Percentiles rank a stretch among this genome's conserved stretches.
phyloP scores from a whole-genome alignment of 2,329 filamentous ascomycete genomes.

The Ophiostoma sp. region DNA sequence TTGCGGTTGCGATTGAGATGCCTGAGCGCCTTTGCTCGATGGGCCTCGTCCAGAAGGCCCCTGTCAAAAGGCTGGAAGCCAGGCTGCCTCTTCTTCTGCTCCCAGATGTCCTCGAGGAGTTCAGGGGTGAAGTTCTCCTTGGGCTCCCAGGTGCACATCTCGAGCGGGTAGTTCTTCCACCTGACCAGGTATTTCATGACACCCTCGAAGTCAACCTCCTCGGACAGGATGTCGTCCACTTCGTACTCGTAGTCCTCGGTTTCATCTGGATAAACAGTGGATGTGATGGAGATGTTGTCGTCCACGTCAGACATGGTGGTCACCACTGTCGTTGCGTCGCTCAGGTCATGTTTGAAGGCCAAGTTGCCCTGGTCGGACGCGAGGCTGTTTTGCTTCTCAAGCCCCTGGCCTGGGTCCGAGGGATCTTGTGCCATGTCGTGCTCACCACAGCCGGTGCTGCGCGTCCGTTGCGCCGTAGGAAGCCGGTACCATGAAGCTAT shows the following conservation, averaged over 20 bases:
- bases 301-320: conserved; percentile 23
- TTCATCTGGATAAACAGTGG: conserved; percentile 37
- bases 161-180: conserved; percentile 56
- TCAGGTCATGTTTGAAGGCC: background rate
- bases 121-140: conserved; percentile 38
- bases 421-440: background rate
- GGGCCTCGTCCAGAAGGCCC: conserved; percentile 33
- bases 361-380: background rate
- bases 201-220: conserved; percentile 35
- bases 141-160: conserved; percentile 55
- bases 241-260: conserved; percentile 45
- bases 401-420: background rate
- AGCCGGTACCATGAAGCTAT: background rate
- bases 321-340: conserved; percentile 12
- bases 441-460: background rate
- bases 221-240: conserved; percentile 50
- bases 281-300: conserved; percentile 54
- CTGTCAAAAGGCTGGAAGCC: conserved; percentile 37
- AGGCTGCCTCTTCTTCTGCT: conserved; percentile 36
- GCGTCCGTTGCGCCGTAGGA: background rate
- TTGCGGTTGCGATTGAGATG: conserved; percentile 42
- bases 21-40: background rate
- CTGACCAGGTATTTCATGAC: conserved; percentile 52
- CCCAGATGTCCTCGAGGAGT: conserved; percentile 40
- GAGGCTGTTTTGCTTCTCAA: background rate